Conservation (phyloP, 352 stramenopile species). For the Thalassiosira exigua region DNA sequence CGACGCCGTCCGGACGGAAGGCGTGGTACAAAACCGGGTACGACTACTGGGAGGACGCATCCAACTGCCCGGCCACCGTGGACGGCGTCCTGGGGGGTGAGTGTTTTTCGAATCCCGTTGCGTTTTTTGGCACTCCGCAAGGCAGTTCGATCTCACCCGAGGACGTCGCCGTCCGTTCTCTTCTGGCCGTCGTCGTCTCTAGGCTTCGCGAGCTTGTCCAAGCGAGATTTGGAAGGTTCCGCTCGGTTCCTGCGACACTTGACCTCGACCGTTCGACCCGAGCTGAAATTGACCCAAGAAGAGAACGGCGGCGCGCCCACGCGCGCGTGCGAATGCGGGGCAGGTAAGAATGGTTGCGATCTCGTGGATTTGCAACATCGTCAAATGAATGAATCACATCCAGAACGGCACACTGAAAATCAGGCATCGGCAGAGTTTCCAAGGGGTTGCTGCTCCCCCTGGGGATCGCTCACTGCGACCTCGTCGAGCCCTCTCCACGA, state of each 20-base stretch:
- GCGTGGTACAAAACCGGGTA: constrained; percentile 84
- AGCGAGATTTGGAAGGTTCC: constrained; percentile 73
- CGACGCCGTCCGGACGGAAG: constrained; percentile 2
- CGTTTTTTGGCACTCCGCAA: too few relatives aligned
- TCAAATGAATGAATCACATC: too few relatives aligned
- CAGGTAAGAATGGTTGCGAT: too few relatives aligned
- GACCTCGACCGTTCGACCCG: constrained; percentile 32
- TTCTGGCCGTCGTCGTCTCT: too few relatives aligned
- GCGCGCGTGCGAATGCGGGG: constrained; percentile 72
- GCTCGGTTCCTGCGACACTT: constrained; percentile 64
- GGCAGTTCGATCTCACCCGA: too few relatives aligned
- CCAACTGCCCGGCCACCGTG: constrained; percentile 91
- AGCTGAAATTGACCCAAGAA: constrained; percentile 40
- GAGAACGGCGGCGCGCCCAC: constrained; percentile 34
- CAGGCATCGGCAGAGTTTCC: constrained; percentile 93
- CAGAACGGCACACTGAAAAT: too few relatives aligned
- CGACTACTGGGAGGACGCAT: constrained; percentile 88
- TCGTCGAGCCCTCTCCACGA: constrained; percentile 93
- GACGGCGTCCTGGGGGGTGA: constrained; percentile 92
- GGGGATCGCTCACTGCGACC: constrained; percentile 89
- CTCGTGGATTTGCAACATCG: too few relatives aligned
- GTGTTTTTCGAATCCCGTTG: too few relatives aligned
- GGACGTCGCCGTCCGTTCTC: too few relatives aligned
- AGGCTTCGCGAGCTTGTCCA: constrained; percentile 72
- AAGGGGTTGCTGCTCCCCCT: constrained; percentile 91